Evolutionary conservation across 179 eudicot species (phyloP), one percentile per base, ranked within the genome.

Genomic region (Monotropa hypopitys): DNA sequence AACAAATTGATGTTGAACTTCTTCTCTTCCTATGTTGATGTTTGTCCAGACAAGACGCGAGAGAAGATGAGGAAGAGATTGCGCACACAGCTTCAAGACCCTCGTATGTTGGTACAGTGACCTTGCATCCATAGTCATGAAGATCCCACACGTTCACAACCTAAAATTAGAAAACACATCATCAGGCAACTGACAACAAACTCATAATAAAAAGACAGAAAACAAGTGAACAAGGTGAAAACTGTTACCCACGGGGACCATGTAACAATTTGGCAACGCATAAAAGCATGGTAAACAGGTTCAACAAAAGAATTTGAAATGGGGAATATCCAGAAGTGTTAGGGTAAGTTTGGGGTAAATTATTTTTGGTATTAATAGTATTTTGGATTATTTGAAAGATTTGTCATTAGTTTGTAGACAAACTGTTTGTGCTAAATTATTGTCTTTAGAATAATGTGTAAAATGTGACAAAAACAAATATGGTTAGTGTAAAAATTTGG

Each of bases 141-240:
- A 91, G 91, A 82, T 91, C 91, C 99, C 99, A 96, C 80, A 96
- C 46, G 81, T 91, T 90, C 23, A 96, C 98, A 81, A 96, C 96
- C 98, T 94, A 85, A 69, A 79, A 62, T 43, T 5, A 77, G 70
- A 40, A 7, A 59, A 75, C 18, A 70, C 43, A 15, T 74, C 43
- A 42, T 59, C 47, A 26, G 51, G 40, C 51, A 7, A 12, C 72
- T 35, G 23, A 45, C 68, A 50, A 15, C 21, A 47, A 40, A 46
- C 11, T 15, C 76, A 70, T 18, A 28, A 43, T 4, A 20, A 47
- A 2, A 61, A 5, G 28, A 21, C 13, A 72, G 38, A n/a, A 2
- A 38, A 23, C 38, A 1, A 35, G 20, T 11, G 66, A 73, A 54
- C 26, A 56, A 57, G 18, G 20, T 10, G 4, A 47, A 56, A 43